Evolutionary conservation across 306 rosid genomes (phyloP), one percentile per base, ranked within the genome.

Genomic region (Hylodesmum podocarpum): DNA sequence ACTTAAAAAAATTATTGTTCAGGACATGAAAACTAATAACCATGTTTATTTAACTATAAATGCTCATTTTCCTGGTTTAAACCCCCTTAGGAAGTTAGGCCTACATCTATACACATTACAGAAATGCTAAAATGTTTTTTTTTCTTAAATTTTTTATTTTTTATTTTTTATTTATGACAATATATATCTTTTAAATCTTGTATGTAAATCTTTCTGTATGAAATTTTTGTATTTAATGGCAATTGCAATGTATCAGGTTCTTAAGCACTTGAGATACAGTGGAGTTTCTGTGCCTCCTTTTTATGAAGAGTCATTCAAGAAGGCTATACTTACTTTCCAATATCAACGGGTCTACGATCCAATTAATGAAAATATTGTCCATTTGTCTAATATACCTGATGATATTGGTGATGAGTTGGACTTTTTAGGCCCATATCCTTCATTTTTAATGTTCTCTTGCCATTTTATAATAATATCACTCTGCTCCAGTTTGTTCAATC

Each of bases 381-480:
- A 92, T 78, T 87, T 92, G 81, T 87, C 89, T 40, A 75, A 70
- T 69, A 70, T 87, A 36, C 79, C 89, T 40, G 84, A 78, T 59
- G 73, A 82, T 79, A 53, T 81, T 67, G 90, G 87, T 19, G 92
- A 86, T 19, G 89, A 86, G 74, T 76, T 88, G 54, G 92, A 95
- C 82, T 95, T 95, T 78, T 78, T 95, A 75, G 99, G 99, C 81
- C 96, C 97, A 91, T 94, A 94, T 94, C 98, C 98, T 94, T 82
- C 54, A 6, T 47, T 43, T 36, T 36, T 39, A 54, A 54, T 50
- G 12, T 51, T 80, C 58, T 67, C 25, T 16, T 78, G 27, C 18
- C 36, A 18, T 47, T 55, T 70, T 59, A 43, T 40, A 77, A 57
- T 22, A 16, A 61, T 54, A 43, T 31, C 39, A 71, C 34, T 66